These are phyloP conservation scores for Metschnikowia lachancei DNA, from an alignment of 805 yeast species.

Conservation along the genomic window DNA sequence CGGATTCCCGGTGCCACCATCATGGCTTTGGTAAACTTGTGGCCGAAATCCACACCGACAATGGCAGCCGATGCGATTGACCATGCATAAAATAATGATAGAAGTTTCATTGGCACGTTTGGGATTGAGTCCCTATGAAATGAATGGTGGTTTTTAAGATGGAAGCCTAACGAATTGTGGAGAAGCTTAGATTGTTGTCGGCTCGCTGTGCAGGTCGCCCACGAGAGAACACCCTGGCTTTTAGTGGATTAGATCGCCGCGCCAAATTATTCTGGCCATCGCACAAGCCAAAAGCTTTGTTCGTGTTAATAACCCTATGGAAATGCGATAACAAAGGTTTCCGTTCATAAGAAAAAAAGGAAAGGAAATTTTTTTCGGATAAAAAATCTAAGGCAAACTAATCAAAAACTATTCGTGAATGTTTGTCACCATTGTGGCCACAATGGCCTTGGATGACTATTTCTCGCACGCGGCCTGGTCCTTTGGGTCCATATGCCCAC, in stretches of 20 bases:
- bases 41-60: constrained; percentile 86
- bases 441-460: no score
- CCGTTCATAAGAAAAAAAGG: no score
- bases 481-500: no score
- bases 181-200: constrained; percentile 7
- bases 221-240: constrained; percentile 15
- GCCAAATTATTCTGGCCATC: background rate
- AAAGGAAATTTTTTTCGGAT: no score
- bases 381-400: no score
- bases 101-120: constrained; percentile 15
- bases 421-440: no score
- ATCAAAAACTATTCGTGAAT: no score
- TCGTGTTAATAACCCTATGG: no score
- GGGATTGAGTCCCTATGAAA: constrained; percentile 1
- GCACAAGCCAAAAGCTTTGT: background rate
- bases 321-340: no score
- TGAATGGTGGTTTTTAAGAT: background rate
- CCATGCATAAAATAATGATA: constrained; percentile 12
- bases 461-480: no score
- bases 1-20: constrained; percentile 88
- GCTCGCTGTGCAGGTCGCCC: constrained; percentile 5
- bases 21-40: constrained; percentile 81
- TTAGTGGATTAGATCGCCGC: background rate
- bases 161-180: constrained; percentile 6
- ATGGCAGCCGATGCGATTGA: constrained; percentile 52